Base-by-base conservation (phyloP, 2,329 filamentous ascomycete species). In the Zasmidium citrigriseum region DNA sequence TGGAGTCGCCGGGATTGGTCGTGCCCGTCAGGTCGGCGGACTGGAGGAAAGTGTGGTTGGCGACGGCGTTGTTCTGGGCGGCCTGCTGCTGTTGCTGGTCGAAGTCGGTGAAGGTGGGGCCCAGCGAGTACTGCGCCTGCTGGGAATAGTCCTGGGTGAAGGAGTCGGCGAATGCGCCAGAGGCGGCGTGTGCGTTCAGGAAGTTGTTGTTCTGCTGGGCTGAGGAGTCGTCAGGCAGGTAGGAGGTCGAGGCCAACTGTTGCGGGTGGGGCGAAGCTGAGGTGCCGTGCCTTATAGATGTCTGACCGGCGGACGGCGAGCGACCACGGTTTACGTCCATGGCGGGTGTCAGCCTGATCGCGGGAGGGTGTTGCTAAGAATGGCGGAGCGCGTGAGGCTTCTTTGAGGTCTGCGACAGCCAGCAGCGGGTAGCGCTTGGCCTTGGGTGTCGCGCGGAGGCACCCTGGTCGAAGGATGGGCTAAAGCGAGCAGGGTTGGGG, bases 61-160 rank as follows among this genome's bases (percentile, higher is more conserved):
- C 18, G 73, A 68, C 61, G 64, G 55, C 55, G 60, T 41, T 49
- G 53, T 57, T 47, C 49, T 53, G 60, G n/a, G 52, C 27, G 56
- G 58, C 23, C 14, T 24, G 27, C 23, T 56, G 44, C 59, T 62
- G 56, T 47, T 70, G 66, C 48, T 62, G 61, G 18, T 62, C 54
- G 56, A 64, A 67, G 54, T 64, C 58, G 55, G 59, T 58, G 60
- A 68, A 72, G 68, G 72, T 53, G 71, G 73, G 65, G 71, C 60
- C 67, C 74, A 82, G 65, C 74, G 78, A 73, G 68, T 80, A 68
- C 49, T 70, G 64, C 24, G 65, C 60, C 51, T 70, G 68, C 55
- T 76, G 76, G 59, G 79, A 76, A 70, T 79, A 81, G 64, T 69
- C 68, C 72, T 77, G 78, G 67, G 76, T 74, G 67, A 77, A 75